Conservation (phyloP, 2,329 filamentous ascomycete genomes). For the Aotearoamyces nothofagi region DNA sequence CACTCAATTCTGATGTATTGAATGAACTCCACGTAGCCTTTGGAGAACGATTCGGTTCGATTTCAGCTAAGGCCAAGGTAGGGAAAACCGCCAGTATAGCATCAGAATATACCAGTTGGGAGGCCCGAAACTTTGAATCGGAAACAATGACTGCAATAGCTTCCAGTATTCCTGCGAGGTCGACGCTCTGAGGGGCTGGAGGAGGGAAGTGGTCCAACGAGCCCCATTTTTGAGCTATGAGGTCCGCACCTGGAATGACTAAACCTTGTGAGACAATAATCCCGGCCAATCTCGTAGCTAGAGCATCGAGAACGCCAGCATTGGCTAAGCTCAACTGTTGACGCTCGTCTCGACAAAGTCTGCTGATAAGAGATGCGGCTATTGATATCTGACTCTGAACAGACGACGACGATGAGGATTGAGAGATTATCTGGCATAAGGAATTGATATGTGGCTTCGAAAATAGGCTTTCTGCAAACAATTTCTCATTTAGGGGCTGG, state of each 20-base stretch:
- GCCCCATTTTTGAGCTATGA: constrained; percentile 35
- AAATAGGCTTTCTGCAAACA: constrained; percentile 52
- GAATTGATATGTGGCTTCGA: constrained; percentile 41
- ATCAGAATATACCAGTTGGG: constrained; percentile 53
- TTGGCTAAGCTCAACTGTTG: constrained; percentile 61
- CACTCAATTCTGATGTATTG: constrained; percentile 31
- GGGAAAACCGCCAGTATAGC: constrained; percentile 57
- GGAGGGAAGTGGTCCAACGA: constrained; percentile 42
- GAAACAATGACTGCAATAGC: constrained; percentile 64
- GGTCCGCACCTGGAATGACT: constrained; percentile 49
- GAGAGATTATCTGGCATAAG: constrained; percentile 49
- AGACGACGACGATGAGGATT: constrained; percentile 33
- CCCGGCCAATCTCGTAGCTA: constrained; percentile 58
- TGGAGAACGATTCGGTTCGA: constrained; percentile 31
- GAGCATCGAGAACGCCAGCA: constrained; percentile 59
- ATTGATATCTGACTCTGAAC: constrained; percentile 47
- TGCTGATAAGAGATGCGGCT: constrained; percentile 37
- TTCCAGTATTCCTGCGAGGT: constrained; percentile 56
- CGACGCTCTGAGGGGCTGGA: constrained; percentile 40
- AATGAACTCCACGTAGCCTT: constrained; percentile 35
- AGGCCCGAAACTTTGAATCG: constrained; percentile 65
- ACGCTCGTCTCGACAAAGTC: constrained; percentile 49
- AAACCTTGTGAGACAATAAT: constrained; percentile 54
- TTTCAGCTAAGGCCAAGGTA: constrained; percentile 29
- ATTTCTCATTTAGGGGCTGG: constrained; percentile 30